Evolutionary conservation across 148 eudicot species (phyloP), one percentile per base, ranked within the genome.

Genomic region (Nepenthes gracilis): DNA sequence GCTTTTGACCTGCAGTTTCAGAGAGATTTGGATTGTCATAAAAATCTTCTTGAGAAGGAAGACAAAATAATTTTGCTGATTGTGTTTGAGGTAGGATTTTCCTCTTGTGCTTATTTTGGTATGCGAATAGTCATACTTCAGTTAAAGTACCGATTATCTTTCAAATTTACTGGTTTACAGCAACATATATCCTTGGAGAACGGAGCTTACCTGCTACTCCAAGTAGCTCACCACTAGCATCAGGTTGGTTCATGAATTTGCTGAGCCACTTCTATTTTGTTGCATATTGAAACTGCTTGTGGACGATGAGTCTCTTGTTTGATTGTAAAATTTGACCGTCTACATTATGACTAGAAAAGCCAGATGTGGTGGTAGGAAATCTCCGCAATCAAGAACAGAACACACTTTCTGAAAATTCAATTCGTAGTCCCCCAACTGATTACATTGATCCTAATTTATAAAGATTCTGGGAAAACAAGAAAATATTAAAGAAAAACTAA

Each of bases 261-360:
- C 63, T 55, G 37, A 70, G 61, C 53, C 56, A 70, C 69, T 70
- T 67, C 51, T 59, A 23, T 35, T 35, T 23, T 23, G 38, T 59
- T 9, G 54, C 36, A 34, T 69, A 36, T 10, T 58, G 64, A 63
- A 55, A 67, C 69, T 75, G 72, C 23, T 74, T 48, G 67, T 81
- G 83, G 60, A 84, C 77, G 72, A 85, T 84, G 73, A 84, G 78
- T 75, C 86, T 77, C 70, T 70, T 79, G 9, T 54, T 67, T 50
- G 52, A 48, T 63, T 66, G 55, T 48, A 32, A 35, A 12, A 15
- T 35, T 47, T 23, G 23, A 74, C 54, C 58, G 23, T 48, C 65
- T 2, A 59, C 48, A 32, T 37, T 54, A 45, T 48, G 9, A 62
- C 62, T 56, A 33, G 76, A 62, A 66, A 66, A 33, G 51, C 8